Evolutionary conservation across 164 flowering plant species (phyloP), one percentile per base, ranked within the genome.

Genomic region (Berberis vulgaris): DNA sequence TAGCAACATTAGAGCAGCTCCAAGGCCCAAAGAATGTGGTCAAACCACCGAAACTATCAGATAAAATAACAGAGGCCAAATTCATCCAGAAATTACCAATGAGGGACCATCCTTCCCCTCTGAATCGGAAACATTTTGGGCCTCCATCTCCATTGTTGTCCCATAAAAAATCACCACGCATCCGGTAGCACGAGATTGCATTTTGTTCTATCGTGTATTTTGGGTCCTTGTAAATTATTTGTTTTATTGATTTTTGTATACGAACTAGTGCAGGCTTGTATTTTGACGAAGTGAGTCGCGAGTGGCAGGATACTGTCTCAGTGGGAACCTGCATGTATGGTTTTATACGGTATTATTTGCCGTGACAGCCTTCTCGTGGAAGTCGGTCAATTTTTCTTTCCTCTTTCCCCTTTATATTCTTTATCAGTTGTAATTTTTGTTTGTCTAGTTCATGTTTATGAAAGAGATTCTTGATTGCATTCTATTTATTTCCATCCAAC

Each of bases 1-100:
- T 90, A 52, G 77, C 74, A 9, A 67, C 77, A 41, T 70, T 90
- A 6, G 94, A 86, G 66, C 85, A 81, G 70, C 71, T 88, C 56
- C 83, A 81, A 67, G 59, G 76, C 60, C 76, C 77, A 2, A 86
- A 80, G 69, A 70, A 54, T 46, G 65, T 65, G 13, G 38, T 69
- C 50, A 81, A 74, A 70, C 47, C 41, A 45, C 68, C 76, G 50
- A 26, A 26, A 26, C 83, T 64, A 7, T 38, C 70, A 41, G 75
- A 65, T 13, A 68, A 66, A 7, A 72, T 71, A 55, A 59, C 56
- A 55, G 59, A 46, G 59, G 55, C 64, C 13, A 64, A 44, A 38
- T 57, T 72, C 8, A 46, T 67, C 39, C 67, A 41, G 38, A 76
- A 49, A 63, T 77, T 81, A 45, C 83, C 82, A 11, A 52, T 67